These are phyloP conservation scores for Trichoderma cornu-damae DNA, from an alignment of 2,329 filamentous ascomycete genomes.

Conservation along the genomic window DNA sequence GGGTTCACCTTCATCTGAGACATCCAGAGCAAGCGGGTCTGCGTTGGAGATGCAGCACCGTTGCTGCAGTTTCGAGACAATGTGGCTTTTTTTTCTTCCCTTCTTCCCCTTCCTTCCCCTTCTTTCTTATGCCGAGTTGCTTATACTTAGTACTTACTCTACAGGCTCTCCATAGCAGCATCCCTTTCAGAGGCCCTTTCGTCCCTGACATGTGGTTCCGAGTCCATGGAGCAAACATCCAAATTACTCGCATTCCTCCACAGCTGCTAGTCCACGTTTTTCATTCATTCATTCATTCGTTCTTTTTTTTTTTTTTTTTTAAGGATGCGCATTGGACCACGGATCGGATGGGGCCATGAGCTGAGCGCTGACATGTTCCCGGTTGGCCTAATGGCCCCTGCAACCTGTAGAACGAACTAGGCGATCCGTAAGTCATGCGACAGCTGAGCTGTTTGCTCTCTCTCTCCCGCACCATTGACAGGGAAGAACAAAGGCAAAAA, in stretches of 20 bases:
- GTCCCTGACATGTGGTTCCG: not conserved
- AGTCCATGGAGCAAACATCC: not conserved
- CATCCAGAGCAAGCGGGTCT: not conserved
- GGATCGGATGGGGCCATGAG: not conserved
- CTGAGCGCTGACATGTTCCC: constrained; percentile 9
- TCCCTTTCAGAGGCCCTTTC: not conserved
- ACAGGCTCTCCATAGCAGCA: no score
- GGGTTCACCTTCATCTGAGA: constrained; percentile 2
- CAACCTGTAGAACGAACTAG: not conserved
- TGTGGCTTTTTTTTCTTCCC: constrained; percentile 1
- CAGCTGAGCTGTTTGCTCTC: constrained; percentile 12
- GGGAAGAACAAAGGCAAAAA: not conserved
- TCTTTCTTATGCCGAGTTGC: not conserved
- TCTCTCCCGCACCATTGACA: not conserved
- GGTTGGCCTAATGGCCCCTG: constrained; percentile 1
- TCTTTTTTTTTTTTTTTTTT: no score
- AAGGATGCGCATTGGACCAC: not conserved
- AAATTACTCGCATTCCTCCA: constrained; percentile 18
- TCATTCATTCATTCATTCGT: no score
- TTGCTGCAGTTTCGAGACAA: constrained; percentile 18
- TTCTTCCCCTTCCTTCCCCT: not conserved
- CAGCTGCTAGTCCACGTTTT: not conserved
- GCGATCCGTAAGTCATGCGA: not conserved
- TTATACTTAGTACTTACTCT: not conserved
- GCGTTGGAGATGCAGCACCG: constrained; percentile 10